phyloP scores from a whole-genome alignment of 768 basidiomycete genomes.

The Bullera alba region DNA sequence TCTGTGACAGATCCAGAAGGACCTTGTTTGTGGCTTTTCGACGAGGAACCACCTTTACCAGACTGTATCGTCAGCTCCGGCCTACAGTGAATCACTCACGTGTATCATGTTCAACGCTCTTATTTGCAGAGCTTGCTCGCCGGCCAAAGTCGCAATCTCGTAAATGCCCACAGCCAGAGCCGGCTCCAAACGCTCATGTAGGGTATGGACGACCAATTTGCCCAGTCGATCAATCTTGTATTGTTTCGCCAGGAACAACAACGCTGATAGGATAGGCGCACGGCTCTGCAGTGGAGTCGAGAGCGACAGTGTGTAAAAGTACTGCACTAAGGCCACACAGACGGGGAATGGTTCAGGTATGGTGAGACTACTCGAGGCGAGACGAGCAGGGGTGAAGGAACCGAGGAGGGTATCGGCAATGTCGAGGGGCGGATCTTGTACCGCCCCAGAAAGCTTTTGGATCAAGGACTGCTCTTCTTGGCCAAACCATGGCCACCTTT shows the following conservation, averaged over 20 bases:
- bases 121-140: slow-evolving; percentile 80
- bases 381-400: slow-evolving; percentile 49
- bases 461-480: slow-evolving; percentile 17
- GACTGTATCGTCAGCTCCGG: slow-evolving; percentile 10
- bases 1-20: slow-evolving; percentile 4
- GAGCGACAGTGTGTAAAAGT: slow-evolving; percentile 80
- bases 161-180: slow-evolving; percentile 84
- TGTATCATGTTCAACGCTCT: slow-evolving; percentile 53
- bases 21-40: slow-evolving; percentile 18
- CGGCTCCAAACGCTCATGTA: slow-evolving; percentile 80
- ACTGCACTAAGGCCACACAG: slow-evolving; percentile 81
- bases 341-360: slow-evolving; percentile 87
- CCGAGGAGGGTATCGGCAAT: slow-evolving; percentile 31
- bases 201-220: slow-evolving; percentile 79
- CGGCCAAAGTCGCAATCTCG: slow-evolving; percentile 87
- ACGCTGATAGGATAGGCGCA: slow-evolving; percentile 77
- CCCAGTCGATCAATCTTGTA: slow-evolving; percentile 73
- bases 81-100: slow-evolving; percentile 9
- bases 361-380: slow-evolving; percentile 69
- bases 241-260: slow-evolving; percentile 73
- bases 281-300: slow-evolving; percentile 86
- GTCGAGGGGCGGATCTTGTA: slow-evolving; percentile 18
- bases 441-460: slow-evolving; percentile 4
- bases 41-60: slow-evolving; percentile 9
- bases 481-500: slow-evolving; percentile 90